Base-by-base conservation (phyloP, 495 filamentous ascomycete species). In the Podospora sp. region DNA sequence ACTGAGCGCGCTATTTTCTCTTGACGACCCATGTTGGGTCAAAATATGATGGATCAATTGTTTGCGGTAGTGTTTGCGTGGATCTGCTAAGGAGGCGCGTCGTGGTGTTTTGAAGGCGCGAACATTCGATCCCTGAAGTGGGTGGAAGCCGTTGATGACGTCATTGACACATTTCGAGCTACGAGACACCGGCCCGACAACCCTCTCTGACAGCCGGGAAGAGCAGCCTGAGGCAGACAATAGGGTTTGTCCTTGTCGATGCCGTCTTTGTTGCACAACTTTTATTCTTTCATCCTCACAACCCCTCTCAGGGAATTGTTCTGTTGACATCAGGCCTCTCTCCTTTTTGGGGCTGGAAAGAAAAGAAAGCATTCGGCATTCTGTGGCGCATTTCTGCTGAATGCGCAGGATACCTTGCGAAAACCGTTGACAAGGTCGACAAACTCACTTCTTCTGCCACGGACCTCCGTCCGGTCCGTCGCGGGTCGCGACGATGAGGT, bases 1-100 rank as follows among this genome's bases (percentile, higher is more conserved):
- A 82, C 69, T 8, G 75, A 76, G 20, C 73, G 74, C 24, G 74
- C 74, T 24, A 76, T 75, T 26, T 50, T 59, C 55, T 73, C 63
- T 50, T 73, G 63, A n/a, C 75, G 68, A n/a, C 72, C 69, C 75
- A 77, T 76, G 22, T 9, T 21, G 24, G 9, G 1, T 12, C 22
- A 55, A 55, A 55, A 2, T 6, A 55, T 20, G 20, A 14, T 12
- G 12, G 11, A 6, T 18, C 40, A 14, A 14, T 4, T 14, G 14
- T 18, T 46, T 33, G 29, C 29, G 29, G 12, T 46, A 14, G 16
- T 46, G 5, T 46, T 11, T 46, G 40, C 12, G n/a, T n/a, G n/a
- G 12, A 11, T 46, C 16, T 46, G 9, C 5, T 46, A 4, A 18
- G 12, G 40, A 11, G 16, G n/a, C n/a, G n/a, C 5, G 9, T 46